Conservation (phyloP, 192 early-diverging fungal genomes). For the Dispira simplex region DNA sequence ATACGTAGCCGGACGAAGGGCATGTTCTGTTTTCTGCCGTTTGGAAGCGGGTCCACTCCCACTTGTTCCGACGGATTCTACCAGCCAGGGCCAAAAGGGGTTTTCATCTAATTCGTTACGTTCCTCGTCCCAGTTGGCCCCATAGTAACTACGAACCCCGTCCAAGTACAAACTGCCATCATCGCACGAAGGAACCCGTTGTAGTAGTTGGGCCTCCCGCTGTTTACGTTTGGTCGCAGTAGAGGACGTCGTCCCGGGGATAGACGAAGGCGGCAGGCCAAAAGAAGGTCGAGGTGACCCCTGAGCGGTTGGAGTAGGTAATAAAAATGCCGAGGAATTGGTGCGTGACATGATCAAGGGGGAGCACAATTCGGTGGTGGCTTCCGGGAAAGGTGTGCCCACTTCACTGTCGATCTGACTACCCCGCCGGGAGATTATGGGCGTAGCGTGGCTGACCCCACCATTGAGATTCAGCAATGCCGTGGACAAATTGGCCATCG, state of each 20-base stretch:
- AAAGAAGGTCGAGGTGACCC: background rate
- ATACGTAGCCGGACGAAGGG: slow-evolving; percentile 13
- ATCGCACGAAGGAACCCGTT: background rate
- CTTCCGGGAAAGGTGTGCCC: background rate
- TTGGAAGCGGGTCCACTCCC: background rate
- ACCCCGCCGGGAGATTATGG: background rate
- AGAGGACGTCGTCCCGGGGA: background rate
- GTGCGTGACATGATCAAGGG: slow-evolving; percentile 8
- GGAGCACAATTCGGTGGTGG: background rate
- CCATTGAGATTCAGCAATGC: background rate
- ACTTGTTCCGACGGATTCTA: slow-evolving; percentile 9
- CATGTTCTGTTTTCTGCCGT: background rate
- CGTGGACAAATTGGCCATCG: background rate
- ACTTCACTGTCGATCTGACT: slow-evolving; percentile 1
- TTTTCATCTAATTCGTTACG: slow-evolving; percentile 21
- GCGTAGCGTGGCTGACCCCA: background rate
- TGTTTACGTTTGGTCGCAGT: background rate
- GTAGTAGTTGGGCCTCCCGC: background rate
- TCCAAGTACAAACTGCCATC: slow-evolving; percentile 12
- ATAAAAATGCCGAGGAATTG: background rate
- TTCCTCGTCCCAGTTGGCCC: slow-evolving; percentile 9
- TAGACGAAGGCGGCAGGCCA: background rate
- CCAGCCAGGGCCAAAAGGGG: slow-evolving; percentile 12
- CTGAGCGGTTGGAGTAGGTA: background rate
- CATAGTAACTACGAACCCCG: slow-evolving; percentile 14